Evolutionary conservation across 2,329 filamentous ascomycete species (phyloP).

Genomic region (Dichotomopilus funicola): DNA sequence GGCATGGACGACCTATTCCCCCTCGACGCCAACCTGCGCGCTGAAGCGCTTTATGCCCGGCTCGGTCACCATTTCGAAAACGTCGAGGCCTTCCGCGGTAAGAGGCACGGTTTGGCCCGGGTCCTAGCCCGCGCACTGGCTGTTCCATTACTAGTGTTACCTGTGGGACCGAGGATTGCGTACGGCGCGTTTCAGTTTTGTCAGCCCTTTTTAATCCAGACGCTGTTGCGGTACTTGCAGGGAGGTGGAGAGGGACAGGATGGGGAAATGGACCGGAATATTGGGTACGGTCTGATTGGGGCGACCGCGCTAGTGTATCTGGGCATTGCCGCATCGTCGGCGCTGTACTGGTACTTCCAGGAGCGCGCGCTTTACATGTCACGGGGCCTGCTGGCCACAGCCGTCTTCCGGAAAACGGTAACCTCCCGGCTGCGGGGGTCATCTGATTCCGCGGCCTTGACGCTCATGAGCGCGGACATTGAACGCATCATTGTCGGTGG

Average conservation of each 20-base stretch:
- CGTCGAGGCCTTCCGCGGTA: slow-evolving; percentile 6
- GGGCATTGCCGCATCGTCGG: slow-evolving; percentile 30
- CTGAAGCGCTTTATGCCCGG: slow-evolving; percentile 17
- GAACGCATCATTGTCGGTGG: slow-evolving; percentile 31
- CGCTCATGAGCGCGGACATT: slow-evolving; percentile 35
- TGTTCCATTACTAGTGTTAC: slow-evolving; percentile 28
- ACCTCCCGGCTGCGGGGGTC: slow-evolving; percentile 21
- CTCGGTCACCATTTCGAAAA: slow-evolving; percentile 12
- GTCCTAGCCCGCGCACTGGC: slow-evolving; percentile 27
- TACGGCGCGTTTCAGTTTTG: slow-evolving; percentile 37
- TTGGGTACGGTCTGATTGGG: slow-evolving; percentile 31
- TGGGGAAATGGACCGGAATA: slow-evolving; percentile 18
- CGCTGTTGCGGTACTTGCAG: slow-evolving; percentile 31
- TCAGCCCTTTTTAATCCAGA: slow-evolving; percentile 38
- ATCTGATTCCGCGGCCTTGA: slow-evolving; percentile 30
- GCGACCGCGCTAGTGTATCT: slow-evolving; percentile 28
- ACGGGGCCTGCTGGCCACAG: slow-evolving; percentile 25
- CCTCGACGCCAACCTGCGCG: slow-evolving; percentile 23
- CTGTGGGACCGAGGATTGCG: slow-evolving; percentile 32
- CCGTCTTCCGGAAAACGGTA: slow-evolving; percentile 30
- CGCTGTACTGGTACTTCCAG: slow-evolving; percentile 30
- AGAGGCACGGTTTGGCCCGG: slow-evolving; percentile 27
- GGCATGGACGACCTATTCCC: slow-evolving; percentile 29
- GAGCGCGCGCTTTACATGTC: slow-evolving; percentile 27
- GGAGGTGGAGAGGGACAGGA: slow-evolving; percentile 11